A percentile compares a stretch with the other conserved stretches of the same genome.
These are phyloP conservation scores for Ophiostoma ips DNA, from an alignment of 2,329 filamentous ascomycete species.

Conservation along the genomic window DNA sequence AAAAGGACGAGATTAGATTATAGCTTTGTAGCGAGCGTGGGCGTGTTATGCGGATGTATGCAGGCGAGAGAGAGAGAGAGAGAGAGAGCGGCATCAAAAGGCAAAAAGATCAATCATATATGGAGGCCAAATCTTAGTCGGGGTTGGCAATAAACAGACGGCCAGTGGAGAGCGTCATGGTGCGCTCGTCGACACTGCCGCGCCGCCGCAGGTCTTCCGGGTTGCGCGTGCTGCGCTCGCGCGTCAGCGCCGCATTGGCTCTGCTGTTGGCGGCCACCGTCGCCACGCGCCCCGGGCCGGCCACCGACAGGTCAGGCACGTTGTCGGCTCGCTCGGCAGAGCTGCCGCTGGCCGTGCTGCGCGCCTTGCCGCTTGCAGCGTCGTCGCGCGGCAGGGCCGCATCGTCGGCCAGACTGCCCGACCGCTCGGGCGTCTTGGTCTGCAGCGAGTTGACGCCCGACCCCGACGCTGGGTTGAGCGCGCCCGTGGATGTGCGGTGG, in stretches of 20 bases:
- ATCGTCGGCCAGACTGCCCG: slow-evolving; percentile 35
- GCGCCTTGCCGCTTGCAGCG: slow-evolving; percentile 31
- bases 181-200: slow-evolving; percentile 73
- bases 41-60: background rate
- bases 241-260: slow-evolving; percentile 41
- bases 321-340: slow-evolving; percentile 48
- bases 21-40: background rate
- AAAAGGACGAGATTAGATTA: background rate
- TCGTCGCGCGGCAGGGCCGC: slow-evolving; percentile 23
- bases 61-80: background rate
- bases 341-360: slow-evolving; percentile 40
- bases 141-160: slow-evolving; percentile 79
- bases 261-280: slow-evolving; percentile 42
- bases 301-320: slow-evolving; percentile 35
- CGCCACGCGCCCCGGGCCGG: slow-evolving; percentile 10
- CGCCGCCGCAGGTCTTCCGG: slow-evolving; percentile 59
- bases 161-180: slow-evolving; percentile 58
- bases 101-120: no score
- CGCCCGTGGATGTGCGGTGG: slow-evolving; percentile 32
- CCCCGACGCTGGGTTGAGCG: slow-evolving; percentile 21
- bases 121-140: slow-evolving; percentile 32
- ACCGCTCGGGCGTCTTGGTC: slow-evolving; percentile 40
- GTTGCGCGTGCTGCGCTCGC: slow-evolving; percentile 52
- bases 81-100: background rate
- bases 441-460: slow-evolving; percentile 18